Evolutionary conservation across 768 basidiomycete species (phyloP).

Genomic region (Serendipita indica): DNA sequence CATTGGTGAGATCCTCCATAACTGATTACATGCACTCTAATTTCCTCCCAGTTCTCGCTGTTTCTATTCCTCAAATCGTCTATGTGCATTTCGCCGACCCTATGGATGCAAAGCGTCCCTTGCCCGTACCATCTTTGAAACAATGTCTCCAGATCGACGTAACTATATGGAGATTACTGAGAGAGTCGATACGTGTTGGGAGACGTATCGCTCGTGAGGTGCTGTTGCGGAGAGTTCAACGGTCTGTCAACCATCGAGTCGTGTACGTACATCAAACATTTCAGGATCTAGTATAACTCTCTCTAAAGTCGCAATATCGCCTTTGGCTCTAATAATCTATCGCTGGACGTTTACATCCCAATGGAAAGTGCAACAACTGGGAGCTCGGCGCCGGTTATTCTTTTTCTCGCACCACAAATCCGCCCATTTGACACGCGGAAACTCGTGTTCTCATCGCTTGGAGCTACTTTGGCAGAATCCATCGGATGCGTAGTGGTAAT

Average conservation of each 20-base stretch:
- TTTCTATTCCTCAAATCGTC: neutral
- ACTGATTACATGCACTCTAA: neutral
- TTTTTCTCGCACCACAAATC: slow-evolving; percentile 12
- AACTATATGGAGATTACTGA: neutral
- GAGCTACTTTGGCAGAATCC: neutral
- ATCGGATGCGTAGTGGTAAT: slow-evolving; percentile 10
- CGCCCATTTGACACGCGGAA: slow-evolving; percentile 9
- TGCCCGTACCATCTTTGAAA: neutral
- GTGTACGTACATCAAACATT: neutral
- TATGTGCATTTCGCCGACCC: slow-evolving; percentile 5
- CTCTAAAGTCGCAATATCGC: neutral
- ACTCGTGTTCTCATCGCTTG: slow-evolving; percentile 12
- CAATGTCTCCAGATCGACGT: neutral
- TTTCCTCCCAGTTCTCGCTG: neutral
- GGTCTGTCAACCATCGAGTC: neutral
- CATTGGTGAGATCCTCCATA: neutral
- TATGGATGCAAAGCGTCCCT: neutral
- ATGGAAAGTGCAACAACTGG: neutral
- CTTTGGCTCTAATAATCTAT: neutral
- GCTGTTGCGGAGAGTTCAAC: neutral
- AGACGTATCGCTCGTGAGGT: neutral
- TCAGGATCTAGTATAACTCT: neutral
- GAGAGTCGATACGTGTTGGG: neutral
- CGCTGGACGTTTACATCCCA: slow-evolving; percentile 12
- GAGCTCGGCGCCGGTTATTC: neutral